Evolutionary conservation across 1,284 basidiomycete species (phyloP).

Genomic region (Ceraceosorus bombacis): DNA sequence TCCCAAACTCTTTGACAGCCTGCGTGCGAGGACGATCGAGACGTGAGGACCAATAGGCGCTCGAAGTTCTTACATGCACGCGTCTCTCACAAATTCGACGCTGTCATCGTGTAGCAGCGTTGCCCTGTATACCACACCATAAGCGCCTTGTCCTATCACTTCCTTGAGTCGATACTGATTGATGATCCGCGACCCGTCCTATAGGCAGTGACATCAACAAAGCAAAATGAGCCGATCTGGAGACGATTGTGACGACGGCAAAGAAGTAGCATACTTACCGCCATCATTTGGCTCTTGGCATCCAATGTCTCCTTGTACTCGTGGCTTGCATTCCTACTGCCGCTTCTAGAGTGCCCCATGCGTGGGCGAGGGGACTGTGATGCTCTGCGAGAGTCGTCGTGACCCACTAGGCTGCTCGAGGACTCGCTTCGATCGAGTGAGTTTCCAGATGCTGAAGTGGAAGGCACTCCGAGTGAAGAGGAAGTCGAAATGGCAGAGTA

Average conservation of each 20-base stretch:
- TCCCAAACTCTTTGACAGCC: slow-evolving; percentile 45
- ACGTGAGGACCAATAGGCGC: neutral
- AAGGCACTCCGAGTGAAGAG: no score
- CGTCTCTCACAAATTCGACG: slow-evolving; percentile 11
- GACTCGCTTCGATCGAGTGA: no score
- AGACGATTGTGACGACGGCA: neutral
- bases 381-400: no score
- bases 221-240: neutral
- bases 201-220: neutral
- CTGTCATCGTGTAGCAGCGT: slow-evolving; percentile 23
- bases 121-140: slow-evolving; percentile 38
- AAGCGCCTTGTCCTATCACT: slow-evolving; percentile 41
- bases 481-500: no score
- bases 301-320: slow-evolving; percentile 38
- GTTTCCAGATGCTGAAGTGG: no score
- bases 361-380: no score
- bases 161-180: slow-evolving; percentile 45
- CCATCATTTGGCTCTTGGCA: slow-evolving; percentile 35
- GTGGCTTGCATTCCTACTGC: neutral
- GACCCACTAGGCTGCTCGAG: no score
- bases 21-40: slow-evolving; percentile 18
- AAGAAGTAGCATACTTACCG: slow-evolving; percentile 5
- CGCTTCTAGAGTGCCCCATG: neutral
- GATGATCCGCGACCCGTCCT: slow-evolving; percentile 41
- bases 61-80: neutral